Conservation (phyloP, 306 rosid genomes). For the cucumber (Cucumis sativus) region Cucumber_9930_V3 NC_026660.2:862001-862500, state of each 20-base stretch:
- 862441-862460: no score
- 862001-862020: slow-evolving; percentile 96
- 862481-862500: neutral
- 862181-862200: slow-evolving; percentile 42
- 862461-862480: no score
- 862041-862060: neutral
- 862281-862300: slow-evolving; percentile 88
- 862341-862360: slow-evolving; percentile 42
- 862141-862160: slow-evolving; percentile 83
- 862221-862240: neutral
- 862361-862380: neutral
- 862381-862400: neutral
- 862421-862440: no score
- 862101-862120: slow-evolving; percentile 35
- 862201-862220: no score
- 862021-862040: neutral
- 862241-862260: neutral
- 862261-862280: neutral
- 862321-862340: slow-evolving; percentile 94
- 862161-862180: slow-evolving; percentile 95
- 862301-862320: slow-evolving; percentile 76
- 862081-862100: neutral
- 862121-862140: slow-evolving; percentile 72
- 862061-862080: neutral
- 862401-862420: no score